Evolutionary conservation across 305 asterid species (phyloP).

Genomic region (Fraxinus platypoda): DNA sequence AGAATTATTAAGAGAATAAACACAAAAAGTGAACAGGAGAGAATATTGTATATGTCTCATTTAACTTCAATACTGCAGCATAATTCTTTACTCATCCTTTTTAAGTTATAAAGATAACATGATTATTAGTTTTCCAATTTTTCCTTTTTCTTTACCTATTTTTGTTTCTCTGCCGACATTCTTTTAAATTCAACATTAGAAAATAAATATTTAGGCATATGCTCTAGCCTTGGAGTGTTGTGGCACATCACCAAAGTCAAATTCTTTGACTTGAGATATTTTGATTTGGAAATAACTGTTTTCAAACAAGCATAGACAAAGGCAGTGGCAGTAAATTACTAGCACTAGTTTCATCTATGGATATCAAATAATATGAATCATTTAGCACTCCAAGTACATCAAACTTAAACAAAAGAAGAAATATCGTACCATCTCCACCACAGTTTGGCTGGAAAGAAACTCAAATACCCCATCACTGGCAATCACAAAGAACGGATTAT

Average conservation of each 20-base stretch:
- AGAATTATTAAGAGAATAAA: background rate
- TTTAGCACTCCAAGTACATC: slow-evolving; percentile 11
- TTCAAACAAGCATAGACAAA: background rate
- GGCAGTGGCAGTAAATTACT: background rate
- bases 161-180: background rate
- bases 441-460: slow-evolving; percentile 93
- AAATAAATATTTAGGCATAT: background rate
- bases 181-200: background rate
- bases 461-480: slow-evolving; percentile 98
- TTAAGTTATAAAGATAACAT: background rate
- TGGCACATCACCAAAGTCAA: background rate
- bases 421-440: slow-evolving; percentile 81
- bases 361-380: background rate
- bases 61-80: background rate
- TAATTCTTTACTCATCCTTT: background rate
- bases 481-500: slow-evolving; percentile 80
- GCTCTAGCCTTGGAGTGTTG: background rate
- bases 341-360: background rate
- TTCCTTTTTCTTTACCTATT: background rate
- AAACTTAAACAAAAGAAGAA: slow-evolving; percentile 13
- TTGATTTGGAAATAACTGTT: background rate
- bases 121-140: background rate
- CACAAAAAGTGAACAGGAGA: background rate
- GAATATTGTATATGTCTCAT: background rate
- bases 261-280: background rate